Evolutionary conservation across 768 basidiomycete species (phyloP), one percentile per base, ranked within the genome.

Genomic region (Tubosaeta sp.): DNA sequence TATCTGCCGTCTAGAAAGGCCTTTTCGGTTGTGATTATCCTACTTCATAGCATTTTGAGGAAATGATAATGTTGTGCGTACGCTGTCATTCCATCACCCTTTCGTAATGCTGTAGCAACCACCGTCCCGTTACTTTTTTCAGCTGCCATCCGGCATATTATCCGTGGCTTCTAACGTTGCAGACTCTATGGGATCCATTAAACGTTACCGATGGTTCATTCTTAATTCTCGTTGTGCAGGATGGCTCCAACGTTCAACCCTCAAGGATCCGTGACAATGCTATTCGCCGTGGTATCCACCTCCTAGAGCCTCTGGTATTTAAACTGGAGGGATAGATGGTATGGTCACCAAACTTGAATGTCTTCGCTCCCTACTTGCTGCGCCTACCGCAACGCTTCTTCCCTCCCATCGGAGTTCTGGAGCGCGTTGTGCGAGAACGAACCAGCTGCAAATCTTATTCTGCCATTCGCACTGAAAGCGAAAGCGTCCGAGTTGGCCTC

Each of bases 391-490:
- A 32, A 47, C 13, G 56, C 57, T 22, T 41, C 50, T 0, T 54
- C 52, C 6, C 51, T 77, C 16, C 42, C 56, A 7, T 6, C 19
- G 0, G 43, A 48, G 3, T 69, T 75, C 7, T 72, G 70, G 69
- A 52, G 31, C 2, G 54, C 57, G 6, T 52, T 76, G 34, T 45
- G n/a, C 10, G 48, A 44, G 18, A 53, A 71, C 9, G 69, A 75
- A 39, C 57, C 56, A 1, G 57, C 63, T 24, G 69, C 73, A 10
- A 78, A 80, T 43, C 63, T 69, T 51, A 64, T 79, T 31, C 64
- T 71, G 32, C 71, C 78, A 1, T 68, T 73, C 44, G 76, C 75
- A 10, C 55, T 35, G 25, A 71, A 71, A 50, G 57, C 62, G 25
- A 71, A 71, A 50, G 57, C 62, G 25, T 27, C 25, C 25, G 25